Base-by-base conservation (phyloP, 345 rosid species). In the Combretum micranthum region DNA sequence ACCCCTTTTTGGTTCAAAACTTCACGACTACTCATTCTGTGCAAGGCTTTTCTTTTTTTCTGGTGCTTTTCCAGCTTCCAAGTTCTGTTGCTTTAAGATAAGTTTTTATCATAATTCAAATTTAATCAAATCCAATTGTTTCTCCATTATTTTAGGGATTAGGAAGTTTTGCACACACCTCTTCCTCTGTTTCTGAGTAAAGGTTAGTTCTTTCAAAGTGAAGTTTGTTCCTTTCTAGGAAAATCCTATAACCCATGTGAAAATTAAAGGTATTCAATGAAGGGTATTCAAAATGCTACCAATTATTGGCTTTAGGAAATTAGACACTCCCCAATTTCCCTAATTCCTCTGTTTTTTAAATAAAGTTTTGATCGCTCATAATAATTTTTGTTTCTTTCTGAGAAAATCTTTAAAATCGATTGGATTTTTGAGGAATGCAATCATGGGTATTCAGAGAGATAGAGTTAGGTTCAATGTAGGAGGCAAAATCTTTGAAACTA, bases 401-500 rank as follows among this genome's bases (percentile, higher is more conserved):
- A 19, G 3, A 12, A 53, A 12, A 52, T 12, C 20, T 47, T 13
- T 10, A 44, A 4, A 42, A 15, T 53, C n/a, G 11, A 21, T 39
- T 25, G 44, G 49, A 56, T 32, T 52, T 42, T 15, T 20, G 3
- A 12, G 11, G 42, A 44, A 12, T 26, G 50, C 56, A 55, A 52
- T 62, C 52, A 93, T 90, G 99, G 88, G 82, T 61, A 64, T 80
- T 23, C 78, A 77, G 60, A 82, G 78, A 58, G 99, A 93, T 67
- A 63, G 85, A 57, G 62, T 93, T 52, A 77, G 77, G 69, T 75
- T 93, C 84, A 89, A 90, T 70, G 97, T 94, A 0, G 95, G 99
- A 48, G 99, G 99, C 44, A 71, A 86, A 73, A 45, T 75, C 53
- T 94, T 94, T 72, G 95, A 94, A 58, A 90, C 97, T 18, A 85